Base-by-base conservation (phyloP, 1,284 basidiomycete species). In the Ceratobasidium papillatum region DNA sequence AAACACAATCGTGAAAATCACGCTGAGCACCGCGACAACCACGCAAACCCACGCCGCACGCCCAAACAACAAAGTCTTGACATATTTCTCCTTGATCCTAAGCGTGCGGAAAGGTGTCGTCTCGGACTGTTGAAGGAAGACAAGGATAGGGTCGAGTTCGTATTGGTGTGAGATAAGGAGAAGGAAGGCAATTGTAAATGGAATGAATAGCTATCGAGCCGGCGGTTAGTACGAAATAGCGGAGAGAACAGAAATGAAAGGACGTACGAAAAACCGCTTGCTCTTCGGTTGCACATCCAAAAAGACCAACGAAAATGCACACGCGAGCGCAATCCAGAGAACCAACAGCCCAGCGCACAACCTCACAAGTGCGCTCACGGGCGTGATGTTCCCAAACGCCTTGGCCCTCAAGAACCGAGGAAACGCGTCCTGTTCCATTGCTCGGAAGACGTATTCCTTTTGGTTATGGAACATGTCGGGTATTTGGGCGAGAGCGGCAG, bases 361-460 rank as follows among this genome's bases (percentile, higher is more conserved):
- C 75, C 95, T 87, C 14, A 96, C 90, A 61, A 98, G 87, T 1
- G 94, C 90, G 32, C 92, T 93, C 76, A 97, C 87, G 11, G 96
- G 95, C 0, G 96, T 98, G 74, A 99, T 85, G 82, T 99, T 99
- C 51, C 95, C 95, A 81, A 99, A 99, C 9, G 96, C 96, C 83
- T 99, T 99, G 3, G 94, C 91, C 74, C 97, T 89, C 71, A 99
- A 85, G 87, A 99, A 99, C 2, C 96, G 88, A 58, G 95, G 95
- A 85, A 97, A 99, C n/a, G 94, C 94, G 80, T 98, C 96, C 82
- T 96, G 93, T 81, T 98, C 96, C 91, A 98, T 97, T 3, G 95
- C 95, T 71, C 94, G 88, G 87, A 97, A 98, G 80, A 96, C 95
- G 81, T 98, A 98, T 80, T 98, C 94, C 85, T 99, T 99, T 84